phyloP scores from a whole-genome alignment of 2,329 filamentous ascomycete species.

The Aphanoascus verrucosus region DNA sequence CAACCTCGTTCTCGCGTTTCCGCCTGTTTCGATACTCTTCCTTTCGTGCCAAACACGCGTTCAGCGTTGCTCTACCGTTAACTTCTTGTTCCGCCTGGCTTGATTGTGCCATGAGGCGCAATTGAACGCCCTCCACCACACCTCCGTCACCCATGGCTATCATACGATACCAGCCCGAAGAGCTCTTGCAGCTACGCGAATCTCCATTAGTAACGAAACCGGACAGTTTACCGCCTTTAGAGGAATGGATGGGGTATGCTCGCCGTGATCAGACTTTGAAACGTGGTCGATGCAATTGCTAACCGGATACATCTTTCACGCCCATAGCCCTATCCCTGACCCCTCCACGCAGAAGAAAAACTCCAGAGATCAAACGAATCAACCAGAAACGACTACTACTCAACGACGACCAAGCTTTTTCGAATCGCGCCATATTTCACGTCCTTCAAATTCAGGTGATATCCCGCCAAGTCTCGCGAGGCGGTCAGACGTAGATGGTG shows the following conservation, averaged over 20 bases:
- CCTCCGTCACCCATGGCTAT: conserved; percentile 28
- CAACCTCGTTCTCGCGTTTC: neutral
- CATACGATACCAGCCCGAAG: conserved; percentile 61
- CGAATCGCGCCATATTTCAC: conserved; percentile 36
- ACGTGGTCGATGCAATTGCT: conserved; percentile 12
- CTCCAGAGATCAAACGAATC: conserved; percentile 27
- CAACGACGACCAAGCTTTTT: conserved; percentile 33
- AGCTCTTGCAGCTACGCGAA: conserved; percentile 62
- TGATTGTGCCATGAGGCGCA: conserved; percentile 17
- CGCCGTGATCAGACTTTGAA: conserved; percentile 12
- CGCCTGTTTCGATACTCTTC: neutral
- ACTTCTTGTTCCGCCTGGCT: neutral
- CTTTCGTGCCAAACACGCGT: neutral
- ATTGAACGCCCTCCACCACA: conserved; percentile 16
- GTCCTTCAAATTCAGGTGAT: conserved; percentile 40
- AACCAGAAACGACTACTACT: conserved; percentile 25
- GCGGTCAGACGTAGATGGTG: neutral
- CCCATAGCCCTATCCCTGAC: conserved; percentile 33
- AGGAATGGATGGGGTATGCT: conserved; percentile 92
- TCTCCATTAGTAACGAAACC: conserved; percentile 80
- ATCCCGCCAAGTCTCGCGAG: conserved; percentile 14
- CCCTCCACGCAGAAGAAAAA: conserved; percentile 31
- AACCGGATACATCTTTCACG: conserved; percentile 8
- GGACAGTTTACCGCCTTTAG: conserved; percentile 63
- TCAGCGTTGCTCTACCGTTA: neutral